Conservation (phyloP, 495 filamentous ascomycete genomes). For the Aspergillus leporis region DNA sequence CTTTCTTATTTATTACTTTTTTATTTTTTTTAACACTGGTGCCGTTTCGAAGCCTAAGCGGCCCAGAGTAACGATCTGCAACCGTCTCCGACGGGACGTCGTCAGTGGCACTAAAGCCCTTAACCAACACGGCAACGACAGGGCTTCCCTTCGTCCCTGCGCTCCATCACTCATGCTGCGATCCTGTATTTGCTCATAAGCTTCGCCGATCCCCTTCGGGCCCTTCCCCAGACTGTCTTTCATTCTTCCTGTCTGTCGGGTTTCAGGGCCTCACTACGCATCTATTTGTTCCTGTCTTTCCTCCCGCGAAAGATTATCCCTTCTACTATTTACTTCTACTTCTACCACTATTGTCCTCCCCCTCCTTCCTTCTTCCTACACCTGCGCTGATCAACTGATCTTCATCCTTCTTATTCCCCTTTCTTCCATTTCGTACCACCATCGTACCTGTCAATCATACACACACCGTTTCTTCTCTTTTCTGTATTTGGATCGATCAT, state of each 20-base stretch:
- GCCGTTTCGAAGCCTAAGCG: conserved; percentile 32
- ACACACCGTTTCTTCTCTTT: conserved; percentile 7
- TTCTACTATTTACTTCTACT: conserved; percentile 12
- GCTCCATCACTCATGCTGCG: conserved; percentile 28
- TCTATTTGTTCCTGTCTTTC: conserved; percentile 14
- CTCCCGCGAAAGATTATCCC: conserved; percentile 17
- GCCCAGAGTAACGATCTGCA: conserved; percentile 45
- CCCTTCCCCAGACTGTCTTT: conserved; percentile 48
- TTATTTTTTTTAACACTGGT: conserved; percentile 23
- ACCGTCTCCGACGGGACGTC: conserved; percentile 46
- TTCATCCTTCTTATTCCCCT: neutral
- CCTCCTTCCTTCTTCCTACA: neutral
- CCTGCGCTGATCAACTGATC: conserved; percentile 4
- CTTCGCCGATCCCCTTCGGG: conserved; percentile 69
- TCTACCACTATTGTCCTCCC: conserved; percentile 3
- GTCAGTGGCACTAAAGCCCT: conserved; percentile 48
- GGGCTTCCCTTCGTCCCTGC: conserved; percentile 33
- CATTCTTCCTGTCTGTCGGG: conserved; percentile 36
- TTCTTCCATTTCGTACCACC: conserved; percentile 5
- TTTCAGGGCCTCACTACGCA: conserved; percentile 22
- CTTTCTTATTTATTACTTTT: conserved; percentile 9
- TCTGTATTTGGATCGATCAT: conserved; percentile 17
- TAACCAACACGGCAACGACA: conserved; percentile 33
- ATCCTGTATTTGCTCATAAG: conserved; percentile 63
- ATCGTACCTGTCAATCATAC: conserved; percentile 4